Conservation (phyloP, 306 rosid genomes). For the Cucurbita ficifolia region DNA sequence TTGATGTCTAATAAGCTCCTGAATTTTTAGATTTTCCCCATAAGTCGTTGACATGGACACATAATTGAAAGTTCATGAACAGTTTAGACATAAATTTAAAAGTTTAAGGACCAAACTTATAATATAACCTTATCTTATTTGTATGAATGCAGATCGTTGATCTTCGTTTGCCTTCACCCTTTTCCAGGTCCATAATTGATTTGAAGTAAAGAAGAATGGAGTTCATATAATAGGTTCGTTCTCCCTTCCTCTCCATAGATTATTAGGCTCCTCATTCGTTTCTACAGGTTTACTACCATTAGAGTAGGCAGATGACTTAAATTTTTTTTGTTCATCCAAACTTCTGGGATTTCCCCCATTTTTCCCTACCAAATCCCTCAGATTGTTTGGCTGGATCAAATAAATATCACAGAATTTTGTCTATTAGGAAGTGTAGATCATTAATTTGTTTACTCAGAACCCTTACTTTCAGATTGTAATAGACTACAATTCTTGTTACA, state of each 20-base stretch:
- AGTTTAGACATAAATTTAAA: too few species aligned
- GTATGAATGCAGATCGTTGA: background rate
- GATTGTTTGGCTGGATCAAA: conserved; percentile 32
- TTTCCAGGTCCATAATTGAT: conserved; percentile 19
- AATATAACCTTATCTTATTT: too few species aligned
- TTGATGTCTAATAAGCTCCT: too few species aligned
- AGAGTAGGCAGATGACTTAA: conserved; percentile 13
- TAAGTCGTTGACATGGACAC: too few species aligned
- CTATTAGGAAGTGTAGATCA: conserved; percentile 3
- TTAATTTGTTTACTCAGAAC: conserved; percentile 10
- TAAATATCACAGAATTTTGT: conserved; percentile 11
- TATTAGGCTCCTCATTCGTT: background rate
- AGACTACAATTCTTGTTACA: background rate
- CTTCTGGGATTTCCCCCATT: conserved; percentile 23
- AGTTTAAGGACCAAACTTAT: too few species aligned
- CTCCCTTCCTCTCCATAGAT: background rate
- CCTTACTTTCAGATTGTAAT: background rate
- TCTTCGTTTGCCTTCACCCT: background rate
- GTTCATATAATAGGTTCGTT: background rate
- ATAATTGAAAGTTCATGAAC: too few species aligned
- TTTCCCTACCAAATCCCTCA: conserved; percentile 20
- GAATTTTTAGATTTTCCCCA: too few species aligned
- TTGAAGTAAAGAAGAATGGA: background rate
- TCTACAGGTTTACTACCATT: conserved; percentile 1
- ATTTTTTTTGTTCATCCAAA: conserved; percentile 20